These are phyloP conservation scores for Picea glauca DNA, from an alignment of 75 land plant species.

Conservation along the genomic window DNA sequence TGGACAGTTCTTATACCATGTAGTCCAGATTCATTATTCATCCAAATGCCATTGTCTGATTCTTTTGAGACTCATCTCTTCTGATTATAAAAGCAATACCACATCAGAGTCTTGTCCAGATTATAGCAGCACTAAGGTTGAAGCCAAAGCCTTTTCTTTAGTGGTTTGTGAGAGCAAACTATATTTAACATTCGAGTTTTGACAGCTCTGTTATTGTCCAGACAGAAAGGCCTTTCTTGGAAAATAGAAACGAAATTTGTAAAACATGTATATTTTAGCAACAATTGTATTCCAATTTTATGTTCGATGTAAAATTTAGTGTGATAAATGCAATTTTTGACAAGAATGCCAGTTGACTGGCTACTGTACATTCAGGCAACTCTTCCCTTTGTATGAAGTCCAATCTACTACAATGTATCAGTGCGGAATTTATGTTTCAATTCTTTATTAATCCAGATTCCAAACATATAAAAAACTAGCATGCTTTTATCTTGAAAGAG, in stretches of 20 bases:
- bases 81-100: not conserved
- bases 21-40: conserved; percentile 3
- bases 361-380: not conserved
- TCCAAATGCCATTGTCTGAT: not conserved
- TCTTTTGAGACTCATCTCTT: not conserved
- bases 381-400: not conserved
- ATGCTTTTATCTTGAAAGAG: no score
- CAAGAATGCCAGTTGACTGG: not conserved
- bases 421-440: not conserved
- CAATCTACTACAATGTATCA: not conserved
- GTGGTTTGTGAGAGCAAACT: not conserved
- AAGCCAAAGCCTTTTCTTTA: not conserved
- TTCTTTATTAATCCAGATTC: not conserved
- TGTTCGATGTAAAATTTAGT: no score
- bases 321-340: no score
- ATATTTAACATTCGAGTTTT: not conserved
- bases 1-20: not conserved
- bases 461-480: not conserved
- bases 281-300: no score
- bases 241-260: not conserved
- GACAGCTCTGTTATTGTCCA: not conserved
- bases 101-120: not conserved
- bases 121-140: not conserved
- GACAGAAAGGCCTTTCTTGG: not conserved
- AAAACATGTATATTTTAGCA: no score